Percentiles rank a stretch among this genome's conserved stretches.
phyloP scores from a whole-genome alignment of 2,329 filamentous ascomycete genomes.

The Aquanectria penicillioides region DNA sequence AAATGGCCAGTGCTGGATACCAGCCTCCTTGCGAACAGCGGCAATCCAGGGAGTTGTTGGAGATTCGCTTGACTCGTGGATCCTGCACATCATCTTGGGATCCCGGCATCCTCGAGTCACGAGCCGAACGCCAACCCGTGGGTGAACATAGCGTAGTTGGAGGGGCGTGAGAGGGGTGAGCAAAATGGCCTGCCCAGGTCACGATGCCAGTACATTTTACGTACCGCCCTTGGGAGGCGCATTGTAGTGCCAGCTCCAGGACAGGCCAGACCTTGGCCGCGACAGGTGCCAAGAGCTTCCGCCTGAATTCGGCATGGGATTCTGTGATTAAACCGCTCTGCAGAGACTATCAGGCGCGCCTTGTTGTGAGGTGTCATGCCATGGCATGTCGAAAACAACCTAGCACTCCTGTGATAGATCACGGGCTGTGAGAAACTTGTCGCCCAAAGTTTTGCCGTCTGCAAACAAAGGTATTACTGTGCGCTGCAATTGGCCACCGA shows the following conservation, averaged over 20 bases:
- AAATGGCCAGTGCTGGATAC: constrained; percentile 9
- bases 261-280: constrained; percentile 28
- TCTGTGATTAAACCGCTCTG: constrained; percentile 23
- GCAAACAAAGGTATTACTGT: neutral
- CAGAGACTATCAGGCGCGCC: constrained; percentile 15
- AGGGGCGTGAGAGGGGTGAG: constrained; percentile 6
- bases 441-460: neutral
- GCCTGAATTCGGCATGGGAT: constrained; percentile 24
- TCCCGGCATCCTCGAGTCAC: constrained; percentile 39
- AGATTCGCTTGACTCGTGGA: constrained; percentile 48
- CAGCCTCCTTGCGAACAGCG: constrained; percentile 21
- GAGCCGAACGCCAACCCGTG: constrained; percentile 31
- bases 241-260: constrained; percentile 21
- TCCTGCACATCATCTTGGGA: constrained; percentile 47
- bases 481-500: constrained; percentile 1
- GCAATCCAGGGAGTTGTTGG: constrained; percentile 30
- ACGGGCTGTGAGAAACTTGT: neutral
- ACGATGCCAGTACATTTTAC: constrained; percentile 28
- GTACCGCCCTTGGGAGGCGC: constrained; percentile 24
- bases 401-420: constrained; percentile 7
- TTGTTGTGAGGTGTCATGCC: constrained; percentile 22
- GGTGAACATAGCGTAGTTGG: constrained; percentile 29
- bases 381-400: constrained; percentile 27
- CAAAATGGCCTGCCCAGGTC: constrained; percentile 13
- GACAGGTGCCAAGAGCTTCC: constrained; percentile 32